These are phyloP conservation scores for Macrolepiota albuminosa DNA, from an alignment of 768 basidiomycete species.

Conservation along the genomic window DNA sequence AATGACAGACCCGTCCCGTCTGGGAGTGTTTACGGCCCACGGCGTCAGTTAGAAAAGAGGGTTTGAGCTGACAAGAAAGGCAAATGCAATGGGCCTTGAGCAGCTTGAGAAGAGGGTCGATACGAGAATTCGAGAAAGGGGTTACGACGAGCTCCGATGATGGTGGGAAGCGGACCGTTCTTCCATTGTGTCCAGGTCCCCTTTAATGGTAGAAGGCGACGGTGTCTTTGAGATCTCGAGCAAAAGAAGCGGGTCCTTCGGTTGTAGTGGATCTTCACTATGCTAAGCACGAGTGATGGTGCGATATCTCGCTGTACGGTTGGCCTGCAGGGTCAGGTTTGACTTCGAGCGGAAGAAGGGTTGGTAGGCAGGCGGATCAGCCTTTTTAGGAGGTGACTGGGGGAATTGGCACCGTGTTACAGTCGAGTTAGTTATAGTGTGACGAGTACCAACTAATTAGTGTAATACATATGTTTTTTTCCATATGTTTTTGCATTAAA, in stretches of 20 bases:
- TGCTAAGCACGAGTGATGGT: neutral
- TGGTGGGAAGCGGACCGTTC: conserved; percentile 1
- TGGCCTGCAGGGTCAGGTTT: too few relatives aligned
- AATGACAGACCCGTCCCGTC: neutral
- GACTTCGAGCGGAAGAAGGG: neutral
- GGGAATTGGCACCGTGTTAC: neutral
- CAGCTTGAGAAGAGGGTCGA: neutral
- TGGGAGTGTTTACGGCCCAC: neutral
- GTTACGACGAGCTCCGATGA: conserved; percentile 1
- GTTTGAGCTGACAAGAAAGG: neutral
- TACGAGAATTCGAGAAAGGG: neutral
- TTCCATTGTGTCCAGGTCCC: neutral
- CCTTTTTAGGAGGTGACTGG: neutral
- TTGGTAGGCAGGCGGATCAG: neutral
- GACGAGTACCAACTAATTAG: too few relatives aligned
- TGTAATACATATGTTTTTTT: too few relatives aligned
- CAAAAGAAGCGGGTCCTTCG: neutral
- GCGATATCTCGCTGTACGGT: neutral
- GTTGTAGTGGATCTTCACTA: neutral
- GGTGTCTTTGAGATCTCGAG: neutral
- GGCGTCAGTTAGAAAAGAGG: neutral
- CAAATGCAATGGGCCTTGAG: neutral
- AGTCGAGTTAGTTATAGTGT: too few relatives aligned
- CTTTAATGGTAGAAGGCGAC: neutral
- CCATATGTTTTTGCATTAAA: too few relatives aligned